Evolutionary conservation across 148 eudicot genomes (phyloP), one percentile per base, ranked within the genome.

Genomic region (Diospyros lotus): DNA sequence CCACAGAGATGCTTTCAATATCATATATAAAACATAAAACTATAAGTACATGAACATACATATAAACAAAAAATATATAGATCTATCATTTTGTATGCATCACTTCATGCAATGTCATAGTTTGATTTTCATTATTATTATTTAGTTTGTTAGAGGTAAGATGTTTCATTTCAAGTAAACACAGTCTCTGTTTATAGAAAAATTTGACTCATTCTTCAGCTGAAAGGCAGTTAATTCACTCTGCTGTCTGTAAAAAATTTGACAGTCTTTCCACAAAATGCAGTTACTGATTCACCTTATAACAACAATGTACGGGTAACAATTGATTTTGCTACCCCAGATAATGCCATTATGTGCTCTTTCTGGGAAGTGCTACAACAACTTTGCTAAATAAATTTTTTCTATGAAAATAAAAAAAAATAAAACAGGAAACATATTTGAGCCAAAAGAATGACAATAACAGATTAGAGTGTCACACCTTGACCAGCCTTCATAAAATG

Each of bases 401-500:
- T 28, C 28, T 28, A 28, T 28, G 28, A 28, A 28, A 28, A 28
- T 28, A 28, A 28, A 28, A 28, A 28, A n/a, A 46, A 46, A 48
- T 18, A 43, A 64, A 55, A 58, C 28, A 28, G 39, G 39, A n/a
- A 51, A 52, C 38, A 40, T 51, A 75, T 18, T 67, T 28, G 66
- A 58, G 52, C 58, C 28, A 52, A 75, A 15, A 15, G 62, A 75
- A 58, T 14, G 53, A n/a, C 8, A 18, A 48, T 53, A 17, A 68
- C n/a, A 48, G 56, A 41, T 41, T 39, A 55, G 10, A 45, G 39
- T 50, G 0, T 40, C 85, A 81, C 79, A 94, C 98, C 96, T 92
- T 86, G 85, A 58, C 96, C 97, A 77, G 89, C 89, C 82, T 87
- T 64, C 88, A 95, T 79, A 84, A 86, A 95, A 86, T 88, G 90